Evolutionary conservation across 768 basidiomycete species (phyloP), one percentile per base, ranked within the genome.

Genomic region (Kondoa malvinella): DNA sequence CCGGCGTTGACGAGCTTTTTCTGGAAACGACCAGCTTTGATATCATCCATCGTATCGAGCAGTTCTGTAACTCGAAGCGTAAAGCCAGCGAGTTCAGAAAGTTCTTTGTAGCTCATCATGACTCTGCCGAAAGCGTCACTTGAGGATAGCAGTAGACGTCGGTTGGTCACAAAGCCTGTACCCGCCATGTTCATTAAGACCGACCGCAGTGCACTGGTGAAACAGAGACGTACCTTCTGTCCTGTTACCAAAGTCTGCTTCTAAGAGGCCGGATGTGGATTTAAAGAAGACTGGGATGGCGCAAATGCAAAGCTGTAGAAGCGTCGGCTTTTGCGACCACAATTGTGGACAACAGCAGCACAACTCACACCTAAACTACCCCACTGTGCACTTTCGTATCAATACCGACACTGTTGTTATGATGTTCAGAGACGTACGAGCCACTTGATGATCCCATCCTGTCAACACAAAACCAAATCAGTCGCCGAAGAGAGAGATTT

Each of bases 51-150:
- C 0, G 91, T 90, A 66, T 92, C 88, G 8, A 99, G 82, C 0
- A 96, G 81, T 57, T 86, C 83, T 33, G 87, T 86, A 0, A 99
- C 94, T 16, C 94, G 85, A 0, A 89, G 84, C 1, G 94, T 96
- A 76, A 95, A 96, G 14, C 94, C 94, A 2, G 94, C 91, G 34
- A 99, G 83, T 76, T 99, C 94, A 2, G 90, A 85, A 2, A 99
- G 81, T 76, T 79, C 79, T 77, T 95, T 96, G 80, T 95, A 96
- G 1, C 89, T 91, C 76, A 92, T 94, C 89, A 97, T 91, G 31
- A 95, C 85, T 25, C 92, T 84, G 33, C 92, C 92, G 72, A 96
- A 88, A 0, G 94, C 94, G 79, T 97, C 94, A 84, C 71, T 68
- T 25, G 68, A 34, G 29, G 71, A 70, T 4, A 75, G 69, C 1